Percentiles rank a stretch among this genome's conserved stretches.
Conservation (phyloP, 2,329 filamentous ascomycete genomes). For the Madurella fahalii region DNA sequence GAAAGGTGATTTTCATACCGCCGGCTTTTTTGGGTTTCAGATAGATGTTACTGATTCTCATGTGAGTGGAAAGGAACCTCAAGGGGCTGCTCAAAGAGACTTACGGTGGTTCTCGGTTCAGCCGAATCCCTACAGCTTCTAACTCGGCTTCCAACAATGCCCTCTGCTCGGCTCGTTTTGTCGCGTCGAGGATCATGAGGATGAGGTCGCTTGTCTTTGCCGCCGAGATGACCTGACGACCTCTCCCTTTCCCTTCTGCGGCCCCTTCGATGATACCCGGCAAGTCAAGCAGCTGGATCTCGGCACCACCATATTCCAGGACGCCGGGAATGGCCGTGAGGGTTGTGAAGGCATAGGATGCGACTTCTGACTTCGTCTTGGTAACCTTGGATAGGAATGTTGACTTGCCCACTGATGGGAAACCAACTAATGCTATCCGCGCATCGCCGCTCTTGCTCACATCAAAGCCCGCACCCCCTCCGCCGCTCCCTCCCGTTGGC, state of each 20-base stretch:
- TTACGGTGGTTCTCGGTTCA: conserved; percentile 88
- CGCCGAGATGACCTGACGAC: conserved; percentile 92
- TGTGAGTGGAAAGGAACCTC: background rate
- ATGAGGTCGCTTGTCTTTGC: conserved; percentile 98
- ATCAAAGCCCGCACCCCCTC: conserved; percentile 80
- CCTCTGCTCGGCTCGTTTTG: conserved; percentile 91
- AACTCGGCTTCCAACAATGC: conserved; percentile 85
- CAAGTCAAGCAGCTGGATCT: conserved; percentile 96
- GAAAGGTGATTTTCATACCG: conserved; percentile 98
- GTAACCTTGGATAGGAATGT: conserved; percentile 99
- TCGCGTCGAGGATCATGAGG: conserved; percentile 94
- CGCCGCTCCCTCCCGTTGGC: conserved; percentile 73
- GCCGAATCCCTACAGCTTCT: conserved; percentile 87
- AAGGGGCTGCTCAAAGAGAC: conserved; percentile 27
- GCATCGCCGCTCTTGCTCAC: conserved; percentile 97
- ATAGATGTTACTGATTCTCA: conserved; percentile 75
- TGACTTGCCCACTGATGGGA: conserved; percentile 97
- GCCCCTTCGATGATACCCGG: conserved; percentile 98
- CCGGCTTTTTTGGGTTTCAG: conserved; percentile 93
- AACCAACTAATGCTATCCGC: conserved; percentile 94
- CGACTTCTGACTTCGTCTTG: conserved; percentile 93
- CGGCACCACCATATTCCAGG: conserved; percentile 93
- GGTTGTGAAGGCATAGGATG: conserved; percentile 95
- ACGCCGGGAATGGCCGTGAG: conserved; percentile 96
- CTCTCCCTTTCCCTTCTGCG: conserved; percentile 90